phyloP scores from a whole-genome alignment of 768 basidiomycete species.

The Termitomyces sp. region DNA sequence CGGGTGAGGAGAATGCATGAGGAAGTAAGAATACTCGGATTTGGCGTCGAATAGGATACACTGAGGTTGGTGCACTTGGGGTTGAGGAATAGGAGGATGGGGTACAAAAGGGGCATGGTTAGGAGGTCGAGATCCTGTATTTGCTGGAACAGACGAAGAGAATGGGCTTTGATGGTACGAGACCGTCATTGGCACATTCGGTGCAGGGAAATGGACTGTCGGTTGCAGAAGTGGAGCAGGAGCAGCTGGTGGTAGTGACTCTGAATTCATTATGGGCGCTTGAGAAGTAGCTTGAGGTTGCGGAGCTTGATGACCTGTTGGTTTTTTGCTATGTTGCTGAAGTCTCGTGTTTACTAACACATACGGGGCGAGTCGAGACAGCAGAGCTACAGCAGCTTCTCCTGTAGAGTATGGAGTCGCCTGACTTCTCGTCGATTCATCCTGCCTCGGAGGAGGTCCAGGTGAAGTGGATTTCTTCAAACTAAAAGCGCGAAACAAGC shows the following conservation, averaged over 20 bases:
- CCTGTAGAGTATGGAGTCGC: background rate
- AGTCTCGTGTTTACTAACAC: background rate
- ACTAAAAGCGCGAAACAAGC: background rate
- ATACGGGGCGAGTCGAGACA: background rate
- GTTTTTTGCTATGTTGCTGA: background rate
- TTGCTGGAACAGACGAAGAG: background rate
- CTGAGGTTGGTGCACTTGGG: background rate
- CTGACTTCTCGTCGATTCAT: background rate
- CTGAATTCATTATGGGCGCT: background rate
- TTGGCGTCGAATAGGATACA: slow-evolving; percentile 35
- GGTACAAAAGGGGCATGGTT: background rate
- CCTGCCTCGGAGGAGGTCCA: background rate
- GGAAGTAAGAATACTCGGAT: slow-evolving; percentile 38
- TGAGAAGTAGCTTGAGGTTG: background rate
- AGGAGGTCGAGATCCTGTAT: background rate
- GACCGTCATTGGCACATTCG: background rate
- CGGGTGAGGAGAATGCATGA: slow-evolving; percentile 61
- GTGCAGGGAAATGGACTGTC: background rate
- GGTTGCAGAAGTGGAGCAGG: background rate
- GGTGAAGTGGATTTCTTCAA: background rate
- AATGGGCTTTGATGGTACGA: background rate
- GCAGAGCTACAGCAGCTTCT: background rate
- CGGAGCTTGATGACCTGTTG: background rate
- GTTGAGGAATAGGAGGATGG: background rate
- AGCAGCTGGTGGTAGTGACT: background rate